phyloP scores from a whole-genome alignment of 495 filamentous ascomycete species.

The Tetracladium marchalianum region DNA sequence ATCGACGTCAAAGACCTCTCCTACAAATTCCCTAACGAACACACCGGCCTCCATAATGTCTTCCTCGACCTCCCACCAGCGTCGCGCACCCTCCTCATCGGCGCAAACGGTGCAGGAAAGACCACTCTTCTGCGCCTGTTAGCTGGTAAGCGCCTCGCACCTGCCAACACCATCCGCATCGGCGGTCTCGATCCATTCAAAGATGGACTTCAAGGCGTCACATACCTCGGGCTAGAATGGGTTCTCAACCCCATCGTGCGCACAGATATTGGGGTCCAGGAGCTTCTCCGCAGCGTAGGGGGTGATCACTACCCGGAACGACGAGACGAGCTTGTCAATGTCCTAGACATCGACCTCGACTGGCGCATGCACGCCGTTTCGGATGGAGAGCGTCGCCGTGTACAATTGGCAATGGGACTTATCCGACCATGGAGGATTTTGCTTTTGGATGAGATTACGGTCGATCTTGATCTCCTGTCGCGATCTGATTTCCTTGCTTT shows the following conservation, averaged over 20 bases:
- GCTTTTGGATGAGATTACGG: constrained; percentile 93
- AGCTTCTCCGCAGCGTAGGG: constrained; percentile 76
- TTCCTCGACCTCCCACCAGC: constrained; percentile 65
- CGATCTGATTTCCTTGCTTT: constrained; percentile 80
- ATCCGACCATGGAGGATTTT: constrained; percentile 87
- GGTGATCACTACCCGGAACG: constrained; percentile 73
- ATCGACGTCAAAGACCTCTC: constrained; percentile 68
- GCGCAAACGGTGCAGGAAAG: constrained; percentile 96
- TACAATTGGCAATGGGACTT: constrained; percentile 94
- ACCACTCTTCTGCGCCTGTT: constrained; percentile 82
- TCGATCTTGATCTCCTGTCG: constrained; percentile 83
- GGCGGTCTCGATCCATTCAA: constrained; percentile 86
- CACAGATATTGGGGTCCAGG: constrained; percentile 83
- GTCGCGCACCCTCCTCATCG: constrained; percentile 85
- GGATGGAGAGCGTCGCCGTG: constrained; percentile 82
- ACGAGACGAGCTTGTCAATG: constrained; percentile 73
- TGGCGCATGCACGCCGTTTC: constrained; percentile 95
- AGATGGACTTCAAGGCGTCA: constrained; percentile 78
- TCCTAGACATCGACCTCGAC: constrained; percentile 81
- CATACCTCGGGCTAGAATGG: constrained; percentile 96
- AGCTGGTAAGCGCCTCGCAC: constrained; percentile 89
- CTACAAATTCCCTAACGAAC: constrained; percentile 81
- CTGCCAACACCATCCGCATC: constrained; percentile 58
- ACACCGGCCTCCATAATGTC: constrained; percentile 60
- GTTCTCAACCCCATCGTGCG: constrained; percentile 96